Evolutionary conservation across 139 green algal genomes (phyloP).

Genomic region (Coelastrella sp.): DNA sequence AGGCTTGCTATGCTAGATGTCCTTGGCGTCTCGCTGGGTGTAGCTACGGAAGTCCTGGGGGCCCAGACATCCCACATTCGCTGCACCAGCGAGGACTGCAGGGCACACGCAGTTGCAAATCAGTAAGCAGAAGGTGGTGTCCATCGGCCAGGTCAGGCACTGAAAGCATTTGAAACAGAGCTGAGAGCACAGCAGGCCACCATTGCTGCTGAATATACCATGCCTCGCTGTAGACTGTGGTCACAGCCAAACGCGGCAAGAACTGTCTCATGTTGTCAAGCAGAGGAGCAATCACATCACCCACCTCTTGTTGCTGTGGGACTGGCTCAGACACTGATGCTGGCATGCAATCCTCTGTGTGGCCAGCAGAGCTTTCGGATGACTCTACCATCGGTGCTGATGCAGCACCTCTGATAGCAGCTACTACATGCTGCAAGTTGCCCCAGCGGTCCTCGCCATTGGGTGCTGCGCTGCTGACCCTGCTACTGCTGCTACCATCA

Average conservation of each 20-base stretch:
- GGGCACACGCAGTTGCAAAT: too few relatives aligned
- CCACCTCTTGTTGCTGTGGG: slow-evolving; percentile 7
- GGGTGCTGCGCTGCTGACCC: not conserved
- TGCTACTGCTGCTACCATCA: not conserved
- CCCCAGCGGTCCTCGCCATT: not conserved
- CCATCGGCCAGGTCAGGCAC: too few relatives aligned
- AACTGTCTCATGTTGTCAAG: not conserved
- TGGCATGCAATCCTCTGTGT: not conserved
- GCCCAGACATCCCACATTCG: slow-evolving; percentile 51
- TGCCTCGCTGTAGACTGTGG: too few relatives aligned
- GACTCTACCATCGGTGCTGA: not conserved
- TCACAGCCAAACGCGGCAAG: too few relatives aligned
- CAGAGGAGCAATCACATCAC: not conserved
- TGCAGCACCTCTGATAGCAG: not conserved
- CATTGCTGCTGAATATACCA: too few relatives aligned
- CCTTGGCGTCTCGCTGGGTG: not conserved
- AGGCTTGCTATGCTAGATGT: not conserved
- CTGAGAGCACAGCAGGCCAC: not conserved
- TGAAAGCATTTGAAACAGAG: not conserved
- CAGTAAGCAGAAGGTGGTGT: too few relatives aligned
- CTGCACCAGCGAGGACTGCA: slow-evolving; percentile 44
- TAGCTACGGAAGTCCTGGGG: not conserved
- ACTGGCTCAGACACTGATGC: not conserved
- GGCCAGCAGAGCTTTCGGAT: not conserved
- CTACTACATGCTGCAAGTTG: slow-evolving; percentile 19